These are phyloP conservation scores for Pseudocercospora eumusae DNA, from an alignment of 2,329 filamentous ascomycete species.

Conservation along the genomic window DNA sequence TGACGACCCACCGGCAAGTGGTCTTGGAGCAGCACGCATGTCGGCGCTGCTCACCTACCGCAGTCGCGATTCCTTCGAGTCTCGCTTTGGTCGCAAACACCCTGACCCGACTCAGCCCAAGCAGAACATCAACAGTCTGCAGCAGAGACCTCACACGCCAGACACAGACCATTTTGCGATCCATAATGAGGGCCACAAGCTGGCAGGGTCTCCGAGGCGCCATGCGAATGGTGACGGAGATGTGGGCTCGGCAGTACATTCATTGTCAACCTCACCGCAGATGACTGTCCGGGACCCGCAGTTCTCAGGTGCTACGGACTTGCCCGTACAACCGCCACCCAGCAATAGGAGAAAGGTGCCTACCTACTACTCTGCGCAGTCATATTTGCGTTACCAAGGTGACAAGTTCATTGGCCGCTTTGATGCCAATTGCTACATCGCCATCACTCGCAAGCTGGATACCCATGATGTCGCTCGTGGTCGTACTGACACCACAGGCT, in stretches of 20 bases:
- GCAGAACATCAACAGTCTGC: constrained; percentile 73
- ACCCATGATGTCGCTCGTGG: constrained; percentile 74
- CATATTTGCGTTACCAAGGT: constrained; percentile 94
- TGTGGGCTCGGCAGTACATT: constrained; percentile 26
- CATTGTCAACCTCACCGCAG: constrained; percentile 25
- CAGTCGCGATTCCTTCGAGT: constrained; percentile 94
- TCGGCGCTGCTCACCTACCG: constrained; percentile 93
- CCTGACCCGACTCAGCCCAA: constrained; percentile 75
- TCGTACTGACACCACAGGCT: constrained; percentile 28
- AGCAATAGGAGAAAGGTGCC: constrained; percentile 46
- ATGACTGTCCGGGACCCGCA: constrained; percentile 47
- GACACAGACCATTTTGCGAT: constrained; percentile 53
- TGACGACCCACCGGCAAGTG: constrained; percentile 79
- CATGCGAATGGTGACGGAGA: constrained; percentile 34
- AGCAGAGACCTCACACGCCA: constrained; percentile 47
- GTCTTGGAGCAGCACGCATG: constrained; percentile 93
- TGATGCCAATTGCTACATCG: constrained; percentile 98
- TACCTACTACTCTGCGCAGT: constrained; percentile 98
- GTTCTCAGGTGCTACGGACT: constrained; percentile 47
- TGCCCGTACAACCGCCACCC: constrained; percentile 34
- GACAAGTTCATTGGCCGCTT: constrained; percentile 96
- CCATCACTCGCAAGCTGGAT: constrained; percentile 95
- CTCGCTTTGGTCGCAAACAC: constrained; percentile 88
- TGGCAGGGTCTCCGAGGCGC: constrained; percentile 50
- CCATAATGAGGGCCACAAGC: constrained; percentile 55